phyloP scores from a whole-genome alignment of 805 yeast species.

The Ogataea degrootiae region DNA sequence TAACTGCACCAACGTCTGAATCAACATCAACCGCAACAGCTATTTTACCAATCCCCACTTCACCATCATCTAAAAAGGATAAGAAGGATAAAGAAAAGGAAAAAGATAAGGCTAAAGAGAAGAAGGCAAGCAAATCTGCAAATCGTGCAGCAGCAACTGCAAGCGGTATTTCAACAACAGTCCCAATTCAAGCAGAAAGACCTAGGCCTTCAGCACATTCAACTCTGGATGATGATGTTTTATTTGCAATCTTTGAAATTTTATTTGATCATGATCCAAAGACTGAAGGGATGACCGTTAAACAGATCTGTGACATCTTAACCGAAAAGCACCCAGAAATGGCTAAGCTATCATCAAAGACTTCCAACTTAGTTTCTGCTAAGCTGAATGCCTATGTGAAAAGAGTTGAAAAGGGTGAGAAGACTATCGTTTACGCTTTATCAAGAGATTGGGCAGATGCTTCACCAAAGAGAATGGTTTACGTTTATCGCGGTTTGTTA shows the following conservation, averaged over 20 bases:
- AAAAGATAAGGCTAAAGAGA: conserved; percentile 23
- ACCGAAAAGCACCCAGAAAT: conserved; percentile 75
- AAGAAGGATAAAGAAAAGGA: conserved; percentile 16
- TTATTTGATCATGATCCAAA: conserved; percentile 63
- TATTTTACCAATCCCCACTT: conserved; percentile 9
- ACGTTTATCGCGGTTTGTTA: conserved; percentile 74
- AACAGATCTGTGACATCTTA: conserved; percentile 75
- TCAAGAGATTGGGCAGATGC: conserved; percentile 91
- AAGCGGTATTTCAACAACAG: conserved; percentile 71
- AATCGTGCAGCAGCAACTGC: conserved; percentile 48
- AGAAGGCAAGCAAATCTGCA: conserved; percentile 25
- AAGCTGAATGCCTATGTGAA: conserved; percentile 81
- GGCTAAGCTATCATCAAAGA: conserved; percentile 75
- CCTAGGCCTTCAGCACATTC: conserved; percentile 67
- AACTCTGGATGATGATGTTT: conserved; percentile 69
- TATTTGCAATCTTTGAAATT: conserved; percentile 70
- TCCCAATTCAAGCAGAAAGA: conserved; percentile 74
- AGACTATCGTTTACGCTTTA: conserved; percentile 63
- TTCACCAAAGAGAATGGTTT: conserved; percentile 84
- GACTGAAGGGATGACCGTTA: conserved; percentile 83
- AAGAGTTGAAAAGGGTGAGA: conserved; percentile 79
- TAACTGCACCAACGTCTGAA: conserved; percentile 5
- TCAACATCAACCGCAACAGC: conserved; percentile 2
- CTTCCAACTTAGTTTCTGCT: conserved; percentile 77
- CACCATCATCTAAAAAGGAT: conserved; percentile 9